These are phyloP conservation scores for Fusarium bactridioides DNA, from an alignment of 2,329 filamentous ascomycete genomes.

Conservation along the genomic window DNA sequence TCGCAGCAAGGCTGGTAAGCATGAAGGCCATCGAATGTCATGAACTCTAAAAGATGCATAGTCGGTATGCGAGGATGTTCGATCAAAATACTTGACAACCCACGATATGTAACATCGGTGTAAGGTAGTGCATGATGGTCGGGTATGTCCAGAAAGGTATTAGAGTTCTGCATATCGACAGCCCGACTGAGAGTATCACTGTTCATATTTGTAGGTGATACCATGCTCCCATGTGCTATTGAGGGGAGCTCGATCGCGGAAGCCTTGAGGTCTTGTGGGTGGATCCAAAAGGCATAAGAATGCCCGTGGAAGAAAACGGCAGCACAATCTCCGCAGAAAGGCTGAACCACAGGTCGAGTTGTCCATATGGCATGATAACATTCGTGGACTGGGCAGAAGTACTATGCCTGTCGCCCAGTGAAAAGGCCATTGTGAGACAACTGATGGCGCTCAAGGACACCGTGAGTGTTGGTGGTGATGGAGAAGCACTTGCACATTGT, in stretches of 20 bases:
- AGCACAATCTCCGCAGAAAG: constrained; percentile 47
- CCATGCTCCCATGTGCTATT: not conserved
- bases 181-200: not conserved
- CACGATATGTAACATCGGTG: constrained; percentile 37
- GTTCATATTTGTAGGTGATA: not conserved
- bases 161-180: not conserved
- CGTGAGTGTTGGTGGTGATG: not conserved
- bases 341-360: constrained; percentile 28
- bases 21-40: constrained; percentile 37
- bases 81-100: constrained; percentile 31
- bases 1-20: constrained; percentile 45
- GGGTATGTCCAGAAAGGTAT: not conserved
- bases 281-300: constrained; percentile 33
- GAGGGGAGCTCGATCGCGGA: not conserved
- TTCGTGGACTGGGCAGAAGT: constrained; percentile 44
- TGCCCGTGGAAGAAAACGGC: constrained; percentile 38
- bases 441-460: constrained; percentile 1
- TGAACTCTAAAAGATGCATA: constrained; percentile 40
- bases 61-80: constrained; percentile 30
- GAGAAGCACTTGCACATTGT: constrained; percentile 42
- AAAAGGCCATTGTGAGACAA: constrained; percentile 29
- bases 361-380: constrained; percentile 41
- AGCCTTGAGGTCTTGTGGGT: constrained; percentile 21
- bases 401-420: constrained; percentile 38
- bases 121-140: constrained; percentile 30